Base-by-base conservation (phyloP, 495 filamentous ascomycete genomes). In the Neurospora sp. region DNA sequence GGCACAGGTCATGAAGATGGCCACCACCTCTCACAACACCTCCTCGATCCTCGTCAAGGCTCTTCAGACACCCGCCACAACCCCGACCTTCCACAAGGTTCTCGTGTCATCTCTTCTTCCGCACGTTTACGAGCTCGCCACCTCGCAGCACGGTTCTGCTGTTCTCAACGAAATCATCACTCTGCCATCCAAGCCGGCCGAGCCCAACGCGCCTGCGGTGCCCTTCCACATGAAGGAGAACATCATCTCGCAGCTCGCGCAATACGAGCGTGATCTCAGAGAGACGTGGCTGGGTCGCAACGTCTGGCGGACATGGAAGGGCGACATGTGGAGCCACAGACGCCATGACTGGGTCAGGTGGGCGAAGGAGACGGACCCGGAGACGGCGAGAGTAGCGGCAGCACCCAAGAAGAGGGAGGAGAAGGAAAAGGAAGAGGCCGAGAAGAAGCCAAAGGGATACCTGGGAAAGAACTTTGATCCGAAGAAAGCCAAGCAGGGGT, bases 231-330 rank as follows among this genome's bases (percentile, higher is more conserved):
- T 88, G n/a, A 86, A 87, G 72, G 85, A 89, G 73, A 83, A 81
- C 39, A 82, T 87, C 69, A 84, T 87, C 78, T 73, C 78, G 10
- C 76, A 82, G 44, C 81, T 89, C 1, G 81, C 78, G 37, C 74
- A 79, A 27, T 79, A 83, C 72, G 94, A 97, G 79, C 75, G 85
- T 40, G 79, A 85, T 12, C 83, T 99, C 20, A 87, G 94, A 31
- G 90, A 93, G 73, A 91, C 90, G 0, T 91, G 88, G 75, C 85
- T 91, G 35, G 96, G 96, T 4, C 84, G 94, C 7, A 91, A 90
- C 4, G 93, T 97, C 12, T 98, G 94, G 95, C 85, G 91, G 71
- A 93, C 96, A 74, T 99, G 96, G 96, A 88, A 86, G 71, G 94
- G 97, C 83, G 96, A 98, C 81, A 78, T 94, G 31, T 98, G 84